These are phyloP conservation scores for Trichoderma erinaceum DNA, from an alignment of 495 filamentous ascomycete species.

Conservation along the genomic window DNA sequence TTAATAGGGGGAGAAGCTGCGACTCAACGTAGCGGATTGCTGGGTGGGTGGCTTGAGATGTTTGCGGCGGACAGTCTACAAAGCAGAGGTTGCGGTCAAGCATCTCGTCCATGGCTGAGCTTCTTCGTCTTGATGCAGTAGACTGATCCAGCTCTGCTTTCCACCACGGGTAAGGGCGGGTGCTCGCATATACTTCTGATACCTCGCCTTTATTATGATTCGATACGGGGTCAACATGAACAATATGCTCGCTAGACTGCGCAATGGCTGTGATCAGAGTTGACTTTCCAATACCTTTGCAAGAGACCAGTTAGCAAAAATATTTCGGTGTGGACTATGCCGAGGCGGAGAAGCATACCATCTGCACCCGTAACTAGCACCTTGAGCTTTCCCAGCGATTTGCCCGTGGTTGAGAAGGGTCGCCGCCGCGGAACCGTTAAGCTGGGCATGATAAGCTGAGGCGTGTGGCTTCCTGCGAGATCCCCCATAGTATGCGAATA, in stretches of 20 bases:
- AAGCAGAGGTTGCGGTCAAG: slow-evolving; percentile 94
- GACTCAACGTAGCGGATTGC: slow-evolving; percentile 58
- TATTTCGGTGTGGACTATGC: not conserved
- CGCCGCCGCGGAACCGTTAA: slow-evolving; percentile 90
- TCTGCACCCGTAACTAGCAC: slow-evolving; percentile 78
- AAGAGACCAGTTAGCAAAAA: slow-evolving; percentile 11
- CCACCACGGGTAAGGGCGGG: slow-evolving; percentile 86
- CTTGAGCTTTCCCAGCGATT: slow-evolving; percentile 78
- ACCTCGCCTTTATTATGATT: slow-evolving; percentile 46
- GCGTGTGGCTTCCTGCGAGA: slow-evolving; percentile 37
- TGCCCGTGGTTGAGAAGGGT: slow-evolving; percentile 85
- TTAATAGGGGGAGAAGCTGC: slow-evolving; percentile 55
- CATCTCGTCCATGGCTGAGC: slow-evolving; percentile 73
- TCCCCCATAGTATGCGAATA: slow-evolving; percentile 44
- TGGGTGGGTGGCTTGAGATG: not conserved
- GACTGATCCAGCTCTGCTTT: slow-evolving; percentile 87
- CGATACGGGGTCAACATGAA: slow-evolving; percentile 80
- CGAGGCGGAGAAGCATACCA: slow-evolving; percentile 45
- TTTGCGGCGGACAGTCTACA: slow-evolving; percentile 42
- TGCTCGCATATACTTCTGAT: slow-evolving; percentile 86
- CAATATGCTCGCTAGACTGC: slow-evolving; percentile 91
- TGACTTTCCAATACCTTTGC: slow-evolving; percentile 17
- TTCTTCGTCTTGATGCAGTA: slow-evolving; percentile 61
- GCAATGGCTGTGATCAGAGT: slow-evolving; percentile 52
- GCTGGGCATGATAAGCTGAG: slow-evolving; percentile 96